These are phyloP conservation scores for Trichothecium sympodiale DNA, from an alignment of 2,329 filamentous ascomycete species.

Conservation along the genomic window DNA sequence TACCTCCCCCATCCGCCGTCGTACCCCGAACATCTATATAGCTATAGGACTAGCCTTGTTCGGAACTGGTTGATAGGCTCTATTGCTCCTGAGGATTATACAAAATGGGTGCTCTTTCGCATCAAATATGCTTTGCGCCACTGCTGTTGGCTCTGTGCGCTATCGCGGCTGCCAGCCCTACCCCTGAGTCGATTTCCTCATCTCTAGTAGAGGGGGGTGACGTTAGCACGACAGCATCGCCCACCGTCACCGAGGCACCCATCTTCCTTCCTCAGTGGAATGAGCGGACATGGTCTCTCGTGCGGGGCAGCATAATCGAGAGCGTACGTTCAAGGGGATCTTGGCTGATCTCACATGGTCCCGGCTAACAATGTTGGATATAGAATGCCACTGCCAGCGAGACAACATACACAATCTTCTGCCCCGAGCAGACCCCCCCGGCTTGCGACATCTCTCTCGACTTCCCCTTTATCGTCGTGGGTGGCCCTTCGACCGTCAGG, in stretches of 20 bases:
- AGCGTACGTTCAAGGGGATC: slow-evolving; percentile 20
- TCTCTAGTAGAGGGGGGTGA: slow-evolving; percentile 4
- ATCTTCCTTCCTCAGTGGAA: slow-evolving; percentile 34
- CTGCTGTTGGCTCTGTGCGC: slow-evolving; percentile 13
- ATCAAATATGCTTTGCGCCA: slow-evolving; percentile 11
- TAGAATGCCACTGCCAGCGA: slow-evolving; percentile 23
- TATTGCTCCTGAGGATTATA: too few relatives aligned
- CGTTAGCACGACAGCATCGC: slow-evolving; percentile 5
- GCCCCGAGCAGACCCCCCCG: slow-evolving; percentile 26
- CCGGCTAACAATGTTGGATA: not conserved
- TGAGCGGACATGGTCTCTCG: slow-evolving; percentile 27
- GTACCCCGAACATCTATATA: too few relatives aligned
- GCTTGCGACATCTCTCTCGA: slow-evolving; percentile 32
- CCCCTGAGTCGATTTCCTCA: slow-evolving; percentile 6
- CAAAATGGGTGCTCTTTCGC: too few relatives aligned
- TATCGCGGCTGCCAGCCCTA: slow-evolving; percentile 1
- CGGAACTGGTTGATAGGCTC: too few relatives aligned
- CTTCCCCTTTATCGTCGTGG: slow-evolving; percentile 34
- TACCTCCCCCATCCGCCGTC: too few relatives aligned
- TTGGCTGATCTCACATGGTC: not conserved
- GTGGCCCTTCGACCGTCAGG: slow-evolving; percentile 31
- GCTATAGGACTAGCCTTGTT: too few relatives aligned
- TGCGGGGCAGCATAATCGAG: slow-evolving; percentile 33
- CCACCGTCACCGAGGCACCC: slow-evolving; percentile 27
- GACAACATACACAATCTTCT: slow-evolving; percentile 39